Evolutionary conservation across 140 eudicot genomes (phyloP), one percentile per base, ranked within the genome.

Genomic region (Cichorium intybus): DNA sequence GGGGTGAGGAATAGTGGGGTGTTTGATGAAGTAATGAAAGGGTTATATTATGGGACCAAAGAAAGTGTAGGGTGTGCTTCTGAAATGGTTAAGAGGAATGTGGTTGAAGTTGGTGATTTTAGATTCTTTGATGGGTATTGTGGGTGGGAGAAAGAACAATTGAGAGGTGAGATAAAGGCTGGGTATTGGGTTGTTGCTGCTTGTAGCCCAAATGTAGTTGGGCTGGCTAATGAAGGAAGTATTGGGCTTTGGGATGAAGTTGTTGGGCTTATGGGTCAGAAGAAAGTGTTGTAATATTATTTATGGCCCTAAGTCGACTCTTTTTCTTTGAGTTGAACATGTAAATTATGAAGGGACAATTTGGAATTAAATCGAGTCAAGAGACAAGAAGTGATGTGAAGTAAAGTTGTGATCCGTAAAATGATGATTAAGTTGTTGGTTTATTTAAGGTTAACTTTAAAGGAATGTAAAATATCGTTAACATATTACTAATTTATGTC

Each of bases 121-220:
- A 83, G 94, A 71, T 93, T 88, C 76, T 93, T 85, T 73, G 97
- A 93, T 82, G 99, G 99, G 45, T 93, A 88, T 69, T 93, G 99
- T 83, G 99, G 95, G 23, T 93, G 99, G 99, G 97, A 85, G 60
- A 84, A 68, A 73, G 83, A 79, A 17, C 99, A 88, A 56, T 15
- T 88, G 64, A 84, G 79, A 54, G 97, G 80, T 65, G 99, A 93
- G 78, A 83, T 93, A 5, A 53, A 60, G 77, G 92, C 90, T 11
- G 97, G 99, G 7, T 88, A 85, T 78, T 93, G 99, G 99, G 62
- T 90, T 27, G 88, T 93, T 26, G 99, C 99, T 65, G 99, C 99
- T 20, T 88, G 93, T 71, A 92, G 98, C 62, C 93, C 89, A 20
- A 78, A 75, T 77, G 97, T 85, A 22, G 54, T 93, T 71, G 95